These are phyloP conservation scores for Fusarium tjaetaba DNA, from an alignment of 2,329 filamentous ascomycete genomes.

Conservation along the genomic window DNA sequence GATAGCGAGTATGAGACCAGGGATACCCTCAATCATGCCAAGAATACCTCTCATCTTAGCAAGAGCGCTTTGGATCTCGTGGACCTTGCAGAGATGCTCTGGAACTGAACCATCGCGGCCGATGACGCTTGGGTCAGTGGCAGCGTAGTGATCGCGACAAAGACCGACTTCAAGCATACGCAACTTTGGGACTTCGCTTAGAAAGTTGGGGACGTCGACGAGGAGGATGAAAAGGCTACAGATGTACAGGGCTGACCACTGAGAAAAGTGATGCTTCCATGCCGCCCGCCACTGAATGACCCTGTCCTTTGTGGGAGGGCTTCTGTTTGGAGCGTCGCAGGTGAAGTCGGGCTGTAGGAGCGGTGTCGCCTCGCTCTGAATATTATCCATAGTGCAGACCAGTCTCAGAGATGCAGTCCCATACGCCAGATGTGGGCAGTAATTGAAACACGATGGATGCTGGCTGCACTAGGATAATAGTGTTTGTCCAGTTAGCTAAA, in stretches of 20 bases:
- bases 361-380: neutral
- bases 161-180: neutral
- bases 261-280: neutral
- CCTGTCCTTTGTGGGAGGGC: too few relatives aligned
- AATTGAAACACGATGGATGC: neutral
- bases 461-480: neutral
- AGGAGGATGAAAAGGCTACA: neutral
- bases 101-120: neutral
- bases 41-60: neutral
- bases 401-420: rapidly evolving
- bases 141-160: neutral
- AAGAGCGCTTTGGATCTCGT: neutral
- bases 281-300: neutral
- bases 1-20: neutral
- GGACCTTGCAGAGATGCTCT: neutral
- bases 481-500: too few relatives aligned
- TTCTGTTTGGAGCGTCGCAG: neutral
- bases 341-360: neutral
- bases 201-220: neutral
- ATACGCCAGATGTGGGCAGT: rapidly evolving
- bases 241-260: neutral
- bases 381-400: neutral
- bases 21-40: neutral
- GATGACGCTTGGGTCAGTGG: neutral
- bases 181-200: neutral